A percentile compares a stretch with the other conserved stretches of the same genome.
These are phyloP conservation scores for Dactylellina leptospora DNA, from an alignment of 2,329 filamentous ascomycete genomes.

Conservation along the genomic window DNA sequence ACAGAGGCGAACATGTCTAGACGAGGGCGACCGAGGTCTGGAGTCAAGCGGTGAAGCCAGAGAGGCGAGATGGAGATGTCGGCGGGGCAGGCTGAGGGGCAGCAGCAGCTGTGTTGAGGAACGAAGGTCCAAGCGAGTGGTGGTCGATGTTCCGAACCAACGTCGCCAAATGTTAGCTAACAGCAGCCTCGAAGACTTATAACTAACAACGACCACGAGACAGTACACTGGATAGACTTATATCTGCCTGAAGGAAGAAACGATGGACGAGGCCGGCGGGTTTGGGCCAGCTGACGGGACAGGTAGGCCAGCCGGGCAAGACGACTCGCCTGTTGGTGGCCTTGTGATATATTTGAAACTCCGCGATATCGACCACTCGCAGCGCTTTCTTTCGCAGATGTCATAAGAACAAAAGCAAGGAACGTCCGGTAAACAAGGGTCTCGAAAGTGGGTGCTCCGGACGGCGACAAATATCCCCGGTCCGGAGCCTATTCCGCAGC, in stretches of 20 bases:
- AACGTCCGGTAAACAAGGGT: neutral
- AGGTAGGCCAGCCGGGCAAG: constrained; percentile 12
- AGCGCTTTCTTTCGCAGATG: constrained; percentile 7
- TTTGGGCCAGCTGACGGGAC: constrained; percentile 30
- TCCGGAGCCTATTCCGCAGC: constrained; percentile 5
- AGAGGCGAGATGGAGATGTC: constrained; percentile 14
- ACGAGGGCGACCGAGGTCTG: constrained; percentile 12
- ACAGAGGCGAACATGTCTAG: constrained; percentile 47
- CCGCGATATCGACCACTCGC: neutral
- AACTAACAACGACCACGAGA: neutral
- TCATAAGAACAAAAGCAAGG: constrained; percentile 13
- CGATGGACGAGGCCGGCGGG: neutral
- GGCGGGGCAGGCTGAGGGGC: constrained; percentile 27
- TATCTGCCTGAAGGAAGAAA: neutral
- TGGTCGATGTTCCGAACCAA: neutral
- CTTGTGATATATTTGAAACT: constrained; percentile 38
- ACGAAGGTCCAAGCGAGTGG: constrained; percentile 37
- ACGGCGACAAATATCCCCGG: neutral
- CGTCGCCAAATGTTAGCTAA: neutral
- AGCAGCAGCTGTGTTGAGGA: constrained; percentile 25
- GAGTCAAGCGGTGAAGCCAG: neutral
- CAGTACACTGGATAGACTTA: neutral
- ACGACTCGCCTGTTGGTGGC: neutral
- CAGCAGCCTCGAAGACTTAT: neutral
- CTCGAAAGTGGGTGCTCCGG: neutral